Percentiles rank a stretch among this genome's conserved stretches.
These are phyloP conservation scores for Nitzschia sp. DNA, from an alignment of 108 stramenopile genomes.

Conservation along the genomic window DNA sequence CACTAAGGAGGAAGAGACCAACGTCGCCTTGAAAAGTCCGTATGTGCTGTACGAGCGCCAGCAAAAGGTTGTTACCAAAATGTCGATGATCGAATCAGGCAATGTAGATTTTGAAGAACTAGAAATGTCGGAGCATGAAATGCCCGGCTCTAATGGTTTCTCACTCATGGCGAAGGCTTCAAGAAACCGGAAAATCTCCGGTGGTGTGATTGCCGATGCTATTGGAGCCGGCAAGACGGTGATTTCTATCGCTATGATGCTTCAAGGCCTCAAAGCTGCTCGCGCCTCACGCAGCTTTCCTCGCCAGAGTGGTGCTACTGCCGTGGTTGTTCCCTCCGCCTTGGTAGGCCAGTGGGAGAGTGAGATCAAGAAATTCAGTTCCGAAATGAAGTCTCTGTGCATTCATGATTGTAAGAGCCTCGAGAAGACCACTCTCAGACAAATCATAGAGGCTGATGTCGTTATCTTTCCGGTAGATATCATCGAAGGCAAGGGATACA, in stretches of 20 bases:
- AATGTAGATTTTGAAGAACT: constrained; percentile 50
- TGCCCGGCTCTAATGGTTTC: constrained; percentile 64
- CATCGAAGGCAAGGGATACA: constrained; percentile 51
- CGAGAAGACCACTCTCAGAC: constrained; percentile 34
- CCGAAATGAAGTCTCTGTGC: constrained; percentile 40
- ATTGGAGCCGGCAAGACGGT: constrained; percentile 83
- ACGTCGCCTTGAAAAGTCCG: constrained; percentile 37
- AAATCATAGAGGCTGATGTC: constrained; percentile 62
- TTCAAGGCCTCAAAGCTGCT: constrained; percentile 49
- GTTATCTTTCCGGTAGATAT: constrained; percentile 67
- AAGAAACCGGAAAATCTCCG: constrained; percentile 35
- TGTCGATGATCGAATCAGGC: constrained; percentile 56
- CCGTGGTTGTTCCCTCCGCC: constrained; percentile 72
- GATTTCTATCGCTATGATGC: constrained; percentile 70
- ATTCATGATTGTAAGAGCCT: constrained; percentile 49
- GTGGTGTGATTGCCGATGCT: constrained; percentile 78
- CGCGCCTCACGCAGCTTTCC: constrained; percentile 26
- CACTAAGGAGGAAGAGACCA: constrained; percentile 27
- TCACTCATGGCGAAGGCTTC: constrained; percentile 58
- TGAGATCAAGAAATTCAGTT: constrained; percentile 65
- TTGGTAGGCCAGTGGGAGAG: constrained; percentile 70
- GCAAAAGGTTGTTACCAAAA: constrained; percentile 65
- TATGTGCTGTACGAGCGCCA: constrained; percentile 61
- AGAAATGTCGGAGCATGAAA: constrained; percentile 58
- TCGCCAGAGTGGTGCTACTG: constrained; percentile 50